Evolutionary conservation across 768 basidiomycete genomes (phyloP), one percentile per base, ranked within the genome.

Genomic region (Amanita rubescens): DNA sequence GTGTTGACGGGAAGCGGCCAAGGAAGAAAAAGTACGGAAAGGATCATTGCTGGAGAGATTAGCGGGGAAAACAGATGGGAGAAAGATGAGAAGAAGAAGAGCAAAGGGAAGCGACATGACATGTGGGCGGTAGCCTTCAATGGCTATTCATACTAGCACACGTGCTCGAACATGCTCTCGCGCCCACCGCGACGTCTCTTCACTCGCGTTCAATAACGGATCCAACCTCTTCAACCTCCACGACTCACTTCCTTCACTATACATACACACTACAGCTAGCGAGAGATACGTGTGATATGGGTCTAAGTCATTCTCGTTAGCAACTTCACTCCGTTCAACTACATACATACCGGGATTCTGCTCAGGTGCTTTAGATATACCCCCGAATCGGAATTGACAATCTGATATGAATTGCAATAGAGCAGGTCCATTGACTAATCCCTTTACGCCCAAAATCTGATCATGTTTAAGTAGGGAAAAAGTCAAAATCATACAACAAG

Each of bases 231-330:
- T 72, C 10, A 94, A 74, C 27, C 63, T 69, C 84, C 87, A 87
- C 22, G 79, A 70, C 43, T 58, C 58, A 14, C 67, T 59, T 4
- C 59, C 37, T 30, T 63, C 65, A 10, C 63, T 68, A 66, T 78
- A 81, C 62, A 94, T 75, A 1, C 90, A 75, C 17, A 94, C 61
- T 0, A 90, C 85, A 0, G 95, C 94, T 33, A 96, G 70, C 2
- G 90, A 82, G 27, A 97, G 74, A 65, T 97, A 98, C 0, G 94
- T 96, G 61, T 99, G 95, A 63, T 92, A 95, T 0, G 95, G 93
- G 71, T 99, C 95, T 87, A n/a, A n/a, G 62, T 20, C 20, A 33
- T 9, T 20, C 22, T 41, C 20, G 22, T 9, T 52, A 19, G 1
- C 9, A 3, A 19, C 19, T 5, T 22, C 25, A 5, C 19, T 24